Conservation (phyloP, 2,329 filamentous ascomycete species). For the Colletotrichum phormii region DNA sequence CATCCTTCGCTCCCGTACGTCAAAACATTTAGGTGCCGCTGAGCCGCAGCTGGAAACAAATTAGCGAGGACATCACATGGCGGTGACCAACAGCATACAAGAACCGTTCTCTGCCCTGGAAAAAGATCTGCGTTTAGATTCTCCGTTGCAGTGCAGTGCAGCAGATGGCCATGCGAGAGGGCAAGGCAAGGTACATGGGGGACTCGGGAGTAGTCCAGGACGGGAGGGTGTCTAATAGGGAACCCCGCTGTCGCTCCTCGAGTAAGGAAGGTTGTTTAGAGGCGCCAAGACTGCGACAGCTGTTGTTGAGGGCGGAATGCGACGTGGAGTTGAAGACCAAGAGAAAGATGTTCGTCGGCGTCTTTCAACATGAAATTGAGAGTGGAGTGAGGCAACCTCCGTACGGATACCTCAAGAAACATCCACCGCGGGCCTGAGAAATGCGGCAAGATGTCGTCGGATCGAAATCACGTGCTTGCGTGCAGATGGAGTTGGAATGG, state of each 20-base stretch:
- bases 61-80: neutral
- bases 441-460: neutral
- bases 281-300: neutral
- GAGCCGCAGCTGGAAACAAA: neutral
- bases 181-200: constrained; percentile 27
- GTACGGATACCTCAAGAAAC: neutral
- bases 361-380: neutral
- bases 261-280: neutral
- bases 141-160: constrained; percentile 13
- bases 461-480: neutral
- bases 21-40: constrained; percentile 1
- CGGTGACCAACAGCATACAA: neutral
- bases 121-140: neutral
- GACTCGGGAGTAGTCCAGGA: neutral
- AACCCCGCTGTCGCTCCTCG: constrained; percentile 19
- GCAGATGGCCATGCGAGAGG: neutral
- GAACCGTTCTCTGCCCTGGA: neutral
- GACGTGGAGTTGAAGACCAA: neutral
- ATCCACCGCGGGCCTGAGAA: neutral
- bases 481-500: neutral
- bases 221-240: neutral
- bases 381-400: neutral
- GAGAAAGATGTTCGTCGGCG: neutral
- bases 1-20: constrained; percentile 8
- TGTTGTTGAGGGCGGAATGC: neutral